Evolutionary conservation across 129 eudicot species (phyloP), one percentile per base, ranked within the genome.

Genomic region (Deinandra increscens): DNA sequence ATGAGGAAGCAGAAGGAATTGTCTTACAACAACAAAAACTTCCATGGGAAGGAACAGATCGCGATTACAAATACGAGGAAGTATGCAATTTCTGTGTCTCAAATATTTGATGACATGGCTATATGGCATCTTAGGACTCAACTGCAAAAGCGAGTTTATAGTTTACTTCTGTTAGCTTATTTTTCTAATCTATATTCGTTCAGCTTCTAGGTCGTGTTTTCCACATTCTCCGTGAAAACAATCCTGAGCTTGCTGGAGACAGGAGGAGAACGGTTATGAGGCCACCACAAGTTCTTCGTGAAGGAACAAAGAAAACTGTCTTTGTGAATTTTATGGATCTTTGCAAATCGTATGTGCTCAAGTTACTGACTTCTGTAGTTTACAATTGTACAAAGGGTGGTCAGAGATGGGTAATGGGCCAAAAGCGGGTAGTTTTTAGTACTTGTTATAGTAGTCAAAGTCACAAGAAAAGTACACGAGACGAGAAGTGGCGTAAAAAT

Each of bases 261-360:
- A 74, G 95, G 53, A 84, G 91, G 37, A 81, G 91, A 77, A 90
- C 95, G 3, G 95, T 90, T 34, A 83, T 90, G 97, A 85, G 95
- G 72, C 97, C 97, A 43, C 97, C 97, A 53, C 89, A 87, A 72
- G 97, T 90, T 78, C 85, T 87, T 54, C 95, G 97, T 59, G 95
- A 90, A 81, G 97, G 97, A 75, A 87, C 97, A n/a, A 87, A 90
- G 91, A 87, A 90, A 65, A 90, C 95, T 3, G 87, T 90, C 19
- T 90, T 90, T 70, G 95, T 77, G 58, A 90, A 90, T 56, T 90
- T 90, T 59, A 85, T 84, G 86, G 97, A 87, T 73, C 89, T 87
- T 44, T 90, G 97, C 85, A 87, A 71, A 73, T 82, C 84, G 96
- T 89, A 85, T 11, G 88, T 54, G 33, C 13, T 31, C 31, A 7